Evolutionary conservation across 768 basidiomycete species (phyloP), one percentile per base, ranked within the genome.

Genomic region (Collybia sordida): DNA sequence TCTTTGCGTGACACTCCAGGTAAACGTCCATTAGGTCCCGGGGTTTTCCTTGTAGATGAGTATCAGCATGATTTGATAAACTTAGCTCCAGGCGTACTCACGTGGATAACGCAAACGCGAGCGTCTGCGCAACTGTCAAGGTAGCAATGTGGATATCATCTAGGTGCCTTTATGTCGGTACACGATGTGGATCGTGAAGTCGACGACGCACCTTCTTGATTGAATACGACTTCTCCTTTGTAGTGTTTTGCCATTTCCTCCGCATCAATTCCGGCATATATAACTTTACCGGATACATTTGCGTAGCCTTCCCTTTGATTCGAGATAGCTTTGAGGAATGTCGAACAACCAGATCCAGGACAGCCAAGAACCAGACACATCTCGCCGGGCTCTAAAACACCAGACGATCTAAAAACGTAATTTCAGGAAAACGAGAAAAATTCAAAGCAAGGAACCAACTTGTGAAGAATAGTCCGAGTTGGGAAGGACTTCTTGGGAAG

Each of bases 351-450:
- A 4, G 89, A 79, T 1, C 87, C 88, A 3, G 92, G 92, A 47
- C 89, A 85, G 17, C 92, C 92, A 11, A 90, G 73, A 18, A 89
- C 90, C 5, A 93, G 78, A 60, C 90, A 86, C 91, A 94, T 93
- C 73, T 94, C 86, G 15, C 90, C 85, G 0, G 88, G 81, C 54
- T 87, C 84, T 35, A 91, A 67, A 15, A 84, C 71, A 35, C 90
- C 91, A 6, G 82, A 83, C 18, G 79, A 79, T 53, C 84, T 83
- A 48, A n/a, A 34, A 24, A 27, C 34, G 46, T 0, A 23, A 7
- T 21, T 25, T 48, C 15, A 58, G 46, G n/a, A 40, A 15, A 24
- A 18, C 19, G 5, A 34, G 24, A 36, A 21, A 21, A 24, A 35
- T 2, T 38, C 11, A 25, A 25, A 36, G 25, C 35, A 47, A 39